phyloP scores from a whole-genome alignment of 2,329 filamentous ascomycete species.

The Exophiala viscosa region DNA sequence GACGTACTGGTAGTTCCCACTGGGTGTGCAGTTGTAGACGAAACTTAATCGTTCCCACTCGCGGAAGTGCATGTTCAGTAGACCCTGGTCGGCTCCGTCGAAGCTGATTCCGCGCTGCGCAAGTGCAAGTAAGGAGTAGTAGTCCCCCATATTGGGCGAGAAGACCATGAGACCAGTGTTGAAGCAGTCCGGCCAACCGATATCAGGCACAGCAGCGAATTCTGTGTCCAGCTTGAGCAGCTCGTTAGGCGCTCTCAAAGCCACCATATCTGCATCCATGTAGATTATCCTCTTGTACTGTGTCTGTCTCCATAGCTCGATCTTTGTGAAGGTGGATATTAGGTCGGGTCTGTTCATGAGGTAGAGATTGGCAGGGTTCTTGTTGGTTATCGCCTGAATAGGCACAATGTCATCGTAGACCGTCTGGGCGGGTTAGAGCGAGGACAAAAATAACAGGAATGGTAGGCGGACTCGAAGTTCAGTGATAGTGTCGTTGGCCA shows the following conservation, averaged over 20 bases:
- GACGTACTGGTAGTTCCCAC: slow-evolving; percentile 93
- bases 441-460: slow-evolving; percentile 4
- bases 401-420: slow-evolving; percentile 88
- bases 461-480: slow-evolving; percentile 65
- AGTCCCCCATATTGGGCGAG: slow-evolving; percentile 80
- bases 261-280: slow-evolving; percentile 90
- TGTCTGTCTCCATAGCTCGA: slow-evolving; percentile 85
- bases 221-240: slow-evolving; percentile 65
- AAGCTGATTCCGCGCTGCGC: slow-evolving; percentile 87
- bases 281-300: slow-evolving; percentile 93
- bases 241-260: slow-evolving; percentile 85
- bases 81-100: slow-evolving; percentile 91
- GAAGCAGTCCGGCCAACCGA: slow-evolving; percentile 97
- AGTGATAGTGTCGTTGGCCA: slow-evolving; percentile 70
- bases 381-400: slow-evolving; percentile 74
- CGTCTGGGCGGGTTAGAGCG: slow-evolving; percentile 49
- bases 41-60: slow-evolving; percentile 87
- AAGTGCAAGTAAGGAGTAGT: slow-evolving; percentile 77
- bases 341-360: slow-evolving; percentile 91
- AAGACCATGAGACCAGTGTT: slow-evolving; percentile 97
- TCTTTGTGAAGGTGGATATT: slow-evolving; percentile 92
- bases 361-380: slow-evolving; percentile 73
- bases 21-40: slow-evolving; percentile 95
- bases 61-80: slow-evolving; percentile 91
- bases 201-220: slow-evolving; percentile 79